A percentile compares a stretch with the other conserved stretches of the same genome.
These are phyloP conservation scores for Sarocladium oryzae DNA, from an alignment of 2,329 filamentous ascomycete genomes.

Conservation along the genomic window DNA sequence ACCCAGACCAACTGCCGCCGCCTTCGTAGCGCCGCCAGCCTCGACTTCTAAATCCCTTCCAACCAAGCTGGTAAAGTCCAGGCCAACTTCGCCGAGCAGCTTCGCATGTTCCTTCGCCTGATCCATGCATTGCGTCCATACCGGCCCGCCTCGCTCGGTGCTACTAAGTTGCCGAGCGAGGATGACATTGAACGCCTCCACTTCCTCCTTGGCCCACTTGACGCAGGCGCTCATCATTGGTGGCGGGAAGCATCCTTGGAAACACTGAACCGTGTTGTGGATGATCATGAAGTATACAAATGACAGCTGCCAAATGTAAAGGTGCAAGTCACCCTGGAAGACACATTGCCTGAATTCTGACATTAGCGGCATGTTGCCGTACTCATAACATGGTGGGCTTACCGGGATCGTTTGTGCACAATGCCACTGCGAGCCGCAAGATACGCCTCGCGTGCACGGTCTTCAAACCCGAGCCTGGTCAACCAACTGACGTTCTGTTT, in stretches of 20 bases:
- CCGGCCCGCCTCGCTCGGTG: slow-evolving; percentile 65
- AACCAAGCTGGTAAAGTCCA: slow-evolving; percentile 83
- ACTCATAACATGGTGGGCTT: slow-evolving; percentile 20
- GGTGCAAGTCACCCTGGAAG: slow-evolving; percentile 86
- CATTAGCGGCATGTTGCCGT: background rate
- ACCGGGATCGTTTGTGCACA: slow-evolving; percentile 80
- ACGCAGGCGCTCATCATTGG: slow-evolving; percentile 90
- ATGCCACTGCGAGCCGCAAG: slow-evolving; percentile 70
- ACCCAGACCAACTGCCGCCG: slow-evolving; percentile 6
- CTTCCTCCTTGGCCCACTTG: slow-evolving; percentile 95
- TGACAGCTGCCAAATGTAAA: slow-evolving; percentile 92
- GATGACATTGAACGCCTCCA: slow-evolving; percentile 83
- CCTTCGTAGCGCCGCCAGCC: slow-evolving; percentile 8
- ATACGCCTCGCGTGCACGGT: slow-evolving; percentile 81
- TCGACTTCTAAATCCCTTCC: slow-evolving; percentile 48
- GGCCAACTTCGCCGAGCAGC: slow-evolving; percentile 74
- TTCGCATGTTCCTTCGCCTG: slow-evolving; percentile 73
- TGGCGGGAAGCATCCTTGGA: slow-evolving; percentile 79
- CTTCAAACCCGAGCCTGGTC: slow-evolving; percentile 80
- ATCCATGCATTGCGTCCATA: slow-evolving; percentile 79
- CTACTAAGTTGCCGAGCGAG: slow-evolving; percentile 81
- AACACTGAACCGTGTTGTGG: slow-evolving; percentile 85
- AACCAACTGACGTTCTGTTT: slow-evolving; percentile 80
- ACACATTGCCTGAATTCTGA: slow-evolving; percentile 69
- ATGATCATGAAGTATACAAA: slow-evolving; percentile 95